Evolutionary conservation across 495 filamentous ascomycete genomes (phyloP).

Genomic region (Penicillium paradoxum): DNA sequence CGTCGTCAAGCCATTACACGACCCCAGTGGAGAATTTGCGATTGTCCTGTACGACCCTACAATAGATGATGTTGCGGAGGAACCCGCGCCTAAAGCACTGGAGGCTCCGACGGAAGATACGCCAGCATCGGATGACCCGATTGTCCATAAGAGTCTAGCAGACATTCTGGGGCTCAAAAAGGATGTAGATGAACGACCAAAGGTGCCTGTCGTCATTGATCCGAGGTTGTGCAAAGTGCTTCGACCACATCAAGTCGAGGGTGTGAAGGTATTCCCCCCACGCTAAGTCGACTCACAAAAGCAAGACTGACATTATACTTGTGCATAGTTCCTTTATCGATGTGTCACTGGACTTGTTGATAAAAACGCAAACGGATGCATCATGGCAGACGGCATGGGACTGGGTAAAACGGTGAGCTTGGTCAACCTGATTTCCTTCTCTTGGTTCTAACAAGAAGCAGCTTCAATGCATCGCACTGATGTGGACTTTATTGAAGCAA

Average conservation of each 20-base stretch:
- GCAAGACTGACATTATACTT: constrained; percentile 1
- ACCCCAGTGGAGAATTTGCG: constrained; percentile 91
- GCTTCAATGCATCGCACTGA: constrained; percentile 71
- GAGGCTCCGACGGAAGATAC: constrained; percentile 48
- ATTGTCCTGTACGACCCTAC: constrained; percentile 97
- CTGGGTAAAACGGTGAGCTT: constrained; percentile 79
- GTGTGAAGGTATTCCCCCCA: constrained; percentile 63
- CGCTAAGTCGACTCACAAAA: not conserved
- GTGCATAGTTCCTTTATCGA: constrained; percentile 72
- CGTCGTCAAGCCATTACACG: constrained; percentile 85
- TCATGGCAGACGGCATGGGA: constrained; percentile 99
- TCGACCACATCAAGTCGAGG: constrained; percentile 95
- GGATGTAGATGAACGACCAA: constrained; percentile 69
- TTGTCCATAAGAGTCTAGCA: constrained; percentile 89
- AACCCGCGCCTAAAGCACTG: constrained; percentile 46
- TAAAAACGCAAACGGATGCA: constrained; percentile 90
- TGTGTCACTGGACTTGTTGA: constrained; percentile 94
- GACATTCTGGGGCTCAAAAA: constrained; percentile 97
- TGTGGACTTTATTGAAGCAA: constrained; percentile 97
- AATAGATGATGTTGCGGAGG: constrained; percentile 72
- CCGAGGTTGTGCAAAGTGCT: constrained; percentile 86
- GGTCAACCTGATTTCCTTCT: not conserved
- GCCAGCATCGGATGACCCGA: constrained; percentile 66
- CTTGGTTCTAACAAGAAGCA: constrained; percentile 35
- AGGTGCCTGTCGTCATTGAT: constrained; percentile 96